phyloP scores from a whole-genome alignment of 495 filamentous ascomycete species.

The Aspergillus saccharolyticus region DNA sequence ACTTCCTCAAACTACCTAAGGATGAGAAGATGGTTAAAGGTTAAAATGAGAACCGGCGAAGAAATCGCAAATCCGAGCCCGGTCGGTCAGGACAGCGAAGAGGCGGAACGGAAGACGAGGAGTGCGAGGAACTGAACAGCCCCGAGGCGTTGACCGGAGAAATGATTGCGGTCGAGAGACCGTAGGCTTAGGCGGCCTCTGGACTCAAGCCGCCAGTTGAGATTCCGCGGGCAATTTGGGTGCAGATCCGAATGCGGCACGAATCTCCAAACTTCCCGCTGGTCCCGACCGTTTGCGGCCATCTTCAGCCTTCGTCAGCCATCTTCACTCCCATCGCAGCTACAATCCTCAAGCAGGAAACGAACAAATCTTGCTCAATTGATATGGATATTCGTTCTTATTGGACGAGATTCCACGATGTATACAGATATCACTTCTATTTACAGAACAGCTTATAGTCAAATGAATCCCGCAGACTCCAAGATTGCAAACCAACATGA shows the following conservation, averaged over 20 bases:
- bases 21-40: neutral
- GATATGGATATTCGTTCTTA: neutral
- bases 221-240: neutral
- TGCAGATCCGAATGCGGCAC: slow-evolving; percentile 10
- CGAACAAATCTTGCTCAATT: neutral
- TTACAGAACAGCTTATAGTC: neutral
- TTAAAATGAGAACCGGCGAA: neutral
- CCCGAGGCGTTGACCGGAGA: neutral
- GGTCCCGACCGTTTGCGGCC: slow-evolving; percentile 20
- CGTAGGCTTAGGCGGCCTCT: neutral
- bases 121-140: neutral
- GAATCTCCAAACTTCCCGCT: neutral
- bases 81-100: neutral
- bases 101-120: neutral
- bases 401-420: neutral
- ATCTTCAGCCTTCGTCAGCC: slow-evolving; percentile 7
- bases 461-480: neutral
- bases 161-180: neutral
- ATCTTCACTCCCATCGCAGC: neutral
- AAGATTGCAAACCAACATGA: neutral
- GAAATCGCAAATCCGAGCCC: neutral
- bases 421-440: neutral
- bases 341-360: neutral
- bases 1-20: neutral
- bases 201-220: neutral